Percentiles rank a stretch among this genome's conserved stretches.
Evolutionary conservation across 2,329 filamentous ascomycete species (phyloP).

Genomic region (Capronia americana): DNA sequence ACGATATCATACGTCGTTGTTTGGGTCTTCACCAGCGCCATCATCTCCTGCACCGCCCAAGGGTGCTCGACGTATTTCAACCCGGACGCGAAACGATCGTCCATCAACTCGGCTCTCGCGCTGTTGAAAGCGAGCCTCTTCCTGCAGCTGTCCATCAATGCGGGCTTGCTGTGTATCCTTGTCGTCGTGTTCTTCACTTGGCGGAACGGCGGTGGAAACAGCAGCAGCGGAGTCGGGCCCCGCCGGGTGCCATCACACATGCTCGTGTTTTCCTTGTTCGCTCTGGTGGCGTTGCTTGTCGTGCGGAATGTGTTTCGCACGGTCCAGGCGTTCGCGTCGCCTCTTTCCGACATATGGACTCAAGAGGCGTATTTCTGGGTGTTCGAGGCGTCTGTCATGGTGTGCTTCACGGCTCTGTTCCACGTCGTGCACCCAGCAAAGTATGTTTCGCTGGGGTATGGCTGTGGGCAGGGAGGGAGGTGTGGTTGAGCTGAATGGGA

Average conservation of each 20-base stretch:
- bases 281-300: constrained; percentile 13
- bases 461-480: not conserved
- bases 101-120: constrained; percentile 21
- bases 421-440: constrained; percentile 23
- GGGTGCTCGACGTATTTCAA: constrained; percentile 28
- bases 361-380: constrained; percentile 32
- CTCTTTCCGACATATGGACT: constrained; percentile 23
- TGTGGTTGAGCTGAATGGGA: not conserved
- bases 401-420: constrained; percentile 24
- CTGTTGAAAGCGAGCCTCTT: constrained; percentile 29
- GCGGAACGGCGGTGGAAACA: not conserved
- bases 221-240: not conserved
- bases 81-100: constrained; percentile 5
- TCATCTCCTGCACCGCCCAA: constrained; percentile 29
- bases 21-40: constrained; percentile 16
- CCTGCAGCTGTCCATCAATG: constrained; percentile 26
- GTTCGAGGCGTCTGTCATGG: constrained; percentile 27
- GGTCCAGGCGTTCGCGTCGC: constrained; percentile 31
- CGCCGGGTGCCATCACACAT: not conserved
- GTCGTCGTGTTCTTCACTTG: not conserved
- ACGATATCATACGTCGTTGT: constrained; percentile 13
- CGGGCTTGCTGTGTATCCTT: constrained; percentile 13
- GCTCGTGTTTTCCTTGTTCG: not conserved
- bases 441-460: not conserved
- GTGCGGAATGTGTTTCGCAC: constrained; percentile 30